phyloP scores from a whole-genome alignment of 768 basidiomycete species.

The Mycena galericulata region DNA sequence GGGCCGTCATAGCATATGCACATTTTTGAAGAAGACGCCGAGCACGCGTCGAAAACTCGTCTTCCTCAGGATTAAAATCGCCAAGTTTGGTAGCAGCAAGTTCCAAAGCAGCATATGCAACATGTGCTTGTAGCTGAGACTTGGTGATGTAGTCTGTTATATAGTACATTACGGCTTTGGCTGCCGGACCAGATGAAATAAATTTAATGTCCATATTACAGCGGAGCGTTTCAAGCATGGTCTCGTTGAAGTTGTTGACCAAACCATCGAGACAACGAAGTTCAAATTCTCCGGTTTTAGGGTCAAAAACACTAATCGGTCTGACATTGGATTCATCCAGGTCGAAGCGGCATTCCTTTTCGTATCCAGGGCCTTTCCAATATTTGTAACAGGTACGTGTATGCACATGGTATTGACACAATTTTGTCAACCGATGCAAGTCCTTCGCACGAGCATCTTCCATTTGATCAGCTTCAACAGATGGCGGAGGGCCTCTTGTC shows the following conservation, averaged over 20 bases:
- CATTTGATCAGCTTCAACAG: background rate
- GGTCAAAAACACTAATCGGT: background rate
- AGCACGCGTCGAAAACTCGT: background rate
- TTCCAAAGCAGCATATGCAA: background rate
- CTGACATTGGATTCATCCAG: background rate
- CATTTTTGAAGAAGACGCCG: background rate
- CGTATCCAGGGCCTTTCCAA: background rate
- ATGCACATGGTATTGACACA: background rate
- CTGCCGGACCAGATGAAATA: background rate
- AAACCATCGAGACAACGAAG: slow-evolving; percentile 6
- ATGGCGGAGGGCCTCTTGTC: background rate
- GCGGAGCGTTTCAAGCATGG: background rate
- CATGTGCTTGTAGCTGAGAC: background rate
- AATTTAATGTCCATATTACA: slow-evolving; percentile 17
- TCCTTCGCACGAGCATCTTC: background rate
- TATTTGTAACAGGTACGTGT: slow-evolving; percentile 4
- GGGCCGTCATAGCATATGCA: background rate
- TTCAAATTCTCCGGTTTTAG: background rate
- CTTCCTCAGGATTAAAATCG: background rate
- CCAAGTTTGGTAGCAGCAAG: background rate
- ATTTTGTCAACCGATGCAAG: background rate
- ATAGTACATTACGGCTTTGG: slow-evolving; percentile 1
- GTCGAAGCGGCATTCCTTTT: slow-evolving; percentile 5
- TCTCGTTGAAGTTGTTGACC: slow-evolving; percentile 3
- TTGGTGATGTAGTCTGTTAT: slow-evolving; percentile 10